Evolutionary conservation across 2,329 filamentous ascomycete genomes (phyloP).

Genomic region (Blastomyces percursus): DNA sequence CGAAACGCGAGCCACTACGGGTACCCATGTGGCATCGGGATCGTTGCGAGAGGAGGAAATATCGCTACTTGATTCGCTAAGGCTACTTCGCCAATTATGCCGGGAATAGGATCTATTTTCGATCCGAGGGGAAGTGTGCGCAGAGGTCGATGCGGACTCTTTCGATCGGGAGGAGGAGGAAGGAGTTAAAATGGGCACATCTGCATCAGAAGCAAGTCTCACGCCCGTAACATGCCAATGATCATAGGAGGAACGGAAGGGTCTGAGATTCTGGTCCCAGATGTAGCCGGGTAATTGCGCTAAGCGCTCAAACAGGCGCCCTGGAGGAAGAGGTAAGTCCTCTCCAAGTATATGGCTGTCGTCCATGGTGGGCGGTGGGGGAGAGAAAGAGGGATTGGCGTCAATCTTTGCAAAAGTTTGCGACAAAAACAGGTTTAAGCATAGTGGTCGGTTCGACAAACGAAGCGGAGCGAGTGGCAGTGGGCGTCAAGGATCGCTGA

Average conservation of each 20-base stretch:
- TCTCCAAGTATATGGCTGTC: constrained; percentile 31
- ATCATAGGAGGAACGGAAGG: constrained; percentile 58
- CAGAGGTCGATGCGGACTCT: constrained; percentile 34
- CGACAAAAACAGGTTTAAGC: neutral
- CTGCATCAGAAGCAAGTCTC: constrained; percentile 44
- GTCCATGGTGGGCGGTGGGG: constrained; percentile 14
- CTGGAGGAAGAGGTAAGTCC: constrained; percentile 46
- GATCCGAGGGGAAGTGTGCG: constrained; percentile 34
- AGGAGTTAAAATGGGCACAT: constrained; percentile 17
- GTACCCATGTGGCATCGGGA: constrained; percentile 39
- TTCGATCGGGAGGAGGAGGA: constrained; percentile 37
- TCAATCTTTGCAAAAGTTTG: neutral
- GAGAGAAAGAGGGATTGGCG: neutral
- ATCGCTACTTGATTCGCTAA: constrained; percentile 42
- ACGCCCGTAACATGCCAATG: constrained; percentile 68
- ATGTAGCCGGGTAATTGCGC: constrained; percentile 62
- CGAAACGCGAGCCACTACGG: constrained; percentile 71
- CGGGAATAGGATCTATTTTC: constrained; percentile 30
- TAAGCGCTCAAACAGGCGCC: constrained; percentile 60
- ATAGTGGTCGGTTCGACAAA: neutral
- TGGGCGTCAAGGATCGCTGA: neutral
- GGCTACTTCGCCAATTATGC: constrained; percentile 40
- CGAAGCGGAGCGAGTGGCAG: neutral
- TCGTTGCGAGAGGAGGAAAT: constrained; percentile 31
- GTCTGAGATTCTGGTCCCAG: constrained; percentile 55